A percentile compares a stretch with the other conserved stretches of the same genome.
Conservation (phyloP, 2,329 filamentous ascomycete species). For the Neodidymelliopsis sp. region DNA sequence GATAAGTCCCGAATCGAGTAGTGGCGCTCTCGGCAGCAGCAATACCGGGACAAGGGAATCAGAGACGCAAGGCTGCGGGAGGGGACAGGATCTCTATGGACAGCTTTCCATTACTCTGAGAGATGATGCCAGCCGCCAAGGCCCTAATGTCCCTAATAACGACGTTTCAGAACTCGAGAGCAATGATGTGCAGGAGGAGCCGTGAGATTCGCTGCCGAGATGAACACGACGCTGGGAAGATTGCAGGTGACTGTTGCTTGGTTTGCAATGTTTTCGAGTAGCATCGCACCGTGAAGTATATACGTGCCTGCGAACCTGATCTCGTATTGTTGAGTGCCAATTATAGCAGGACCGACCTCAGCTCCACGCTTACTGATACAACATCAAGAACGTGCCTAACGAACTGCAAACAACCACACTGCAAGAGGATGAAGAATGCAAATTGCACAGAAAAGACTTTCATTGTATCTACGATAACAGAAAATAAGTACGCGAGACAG, state of each 20-base stretch:
- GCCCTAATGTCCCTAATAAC: conserved; percentile 35
- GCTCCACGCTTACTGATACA: conserved; percentile 11
- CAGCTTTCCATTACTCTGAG: conserved; percentile 25
- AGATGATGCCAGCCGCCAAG: conserved; percentile 19
- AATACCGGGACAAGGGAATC: conserved; percentile 32
- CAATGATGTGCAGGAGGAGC: conserved; percentile 30
- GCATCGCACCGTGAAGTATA: background rate
- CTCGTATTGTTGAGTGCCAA: background rate
- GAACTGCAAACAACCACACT: background rate
- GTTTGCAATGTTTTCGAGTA: background rate
- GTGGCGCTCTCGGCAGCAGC: conserved; percentile 35
- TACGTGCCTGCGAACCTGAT: background rate
- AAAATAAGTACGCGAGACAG: too few species aligned
- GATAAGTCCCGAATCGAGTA: conserved; percentile 27
- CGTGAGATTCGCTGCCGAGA: conserved; percentile 10
- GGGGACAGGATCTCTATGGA: conserved; percentile 21
- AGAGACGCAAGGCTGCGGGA: conserved; percentile 26
- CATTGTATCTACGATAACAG: too few species aligned
- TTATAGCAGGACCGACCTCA: conserved; percentile 9
- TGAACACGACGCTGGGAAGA: background rate
- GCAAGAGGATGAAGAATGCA: too few species aligned
- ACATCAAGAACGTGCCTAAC: background rate
- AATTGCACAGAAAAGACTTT: too few species aligned
- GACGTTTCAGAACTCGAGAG: conserved; percentile 37
- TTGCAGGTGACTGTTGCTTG: background rate